phyloP scores from a whole-genome alignment of 805 yeast genomes.

The Kuraishia floccosa region DNA sequence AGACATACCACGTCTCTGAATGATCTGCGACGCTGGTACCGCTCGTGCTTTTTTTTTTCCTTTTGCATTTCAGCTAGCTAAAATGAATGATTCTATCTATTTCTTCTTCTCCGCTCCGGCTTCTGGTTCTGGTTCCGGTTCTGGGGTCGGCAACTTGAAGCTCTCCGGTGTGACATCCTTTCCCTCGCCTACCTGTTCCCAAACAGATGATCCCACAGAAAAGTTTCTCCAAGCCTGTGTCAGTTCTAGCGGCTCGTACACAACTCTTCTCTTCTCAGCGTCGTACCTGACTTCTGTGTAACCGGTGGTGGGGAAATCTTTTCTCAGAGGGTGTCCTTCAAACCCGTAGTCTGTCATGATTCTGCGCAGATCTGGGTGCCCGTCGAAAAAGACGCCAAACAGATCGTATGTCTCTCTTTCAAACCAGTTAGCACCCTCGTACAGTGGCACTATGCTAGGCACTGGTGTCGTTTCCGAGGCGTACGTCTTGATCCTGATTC shows the following conservation, averaged over 20 bases:
- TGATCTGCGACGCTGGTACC: constrained; percentile 3
- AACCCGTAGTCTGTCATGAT: constrained; percentile 88
- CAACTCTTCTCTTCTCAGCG: constrained; percentile 82
- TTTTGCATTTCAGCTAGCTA: background rate
- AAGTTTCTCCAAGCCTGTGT: constrained; percentile 91
- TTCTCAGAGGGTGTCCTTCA: constrained; percentile 85
- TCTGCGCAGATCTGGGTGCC: constrained; percentile 83
- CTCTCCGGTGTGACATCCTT: constrained; percentile 70
- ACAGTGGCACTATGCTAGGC: constrained; percentile 64
- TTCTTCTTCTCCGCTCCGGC: constrained; percentile 21
- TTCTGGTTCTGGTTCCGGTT: constrained; percentile 56
- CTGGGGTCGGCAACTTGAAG: constrained; percentile 75
- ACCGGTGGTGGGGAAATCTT: constrained; percentile 89
- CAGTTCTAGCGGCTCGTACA: constrained; percentile 82
- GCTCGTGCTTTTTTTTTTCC: background rate
- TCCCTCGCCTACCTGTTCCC: constrained; percentile 91
- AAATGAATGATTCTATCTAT: background rate
- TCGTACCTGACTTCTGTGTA: constrained; percentile 86
- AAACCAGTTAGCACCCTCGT: constrained; percentile 80
- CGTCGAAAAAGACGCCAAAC: constrained; percentile 80
- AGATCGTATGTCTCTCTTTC: constrained; percentile 85
- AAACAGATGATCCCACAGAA: constrained; percentile 76
- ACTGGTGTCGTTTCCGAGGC: constrained; percentile 77
- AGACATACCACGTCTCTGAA: too few relatives aligned
- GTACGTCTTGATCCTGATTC: constrained; percentile 82